Base-by-base conservation (phyloP, 2,329 filamentous ascomycete genomes). In the Coniochaeta sp. region DNA sequence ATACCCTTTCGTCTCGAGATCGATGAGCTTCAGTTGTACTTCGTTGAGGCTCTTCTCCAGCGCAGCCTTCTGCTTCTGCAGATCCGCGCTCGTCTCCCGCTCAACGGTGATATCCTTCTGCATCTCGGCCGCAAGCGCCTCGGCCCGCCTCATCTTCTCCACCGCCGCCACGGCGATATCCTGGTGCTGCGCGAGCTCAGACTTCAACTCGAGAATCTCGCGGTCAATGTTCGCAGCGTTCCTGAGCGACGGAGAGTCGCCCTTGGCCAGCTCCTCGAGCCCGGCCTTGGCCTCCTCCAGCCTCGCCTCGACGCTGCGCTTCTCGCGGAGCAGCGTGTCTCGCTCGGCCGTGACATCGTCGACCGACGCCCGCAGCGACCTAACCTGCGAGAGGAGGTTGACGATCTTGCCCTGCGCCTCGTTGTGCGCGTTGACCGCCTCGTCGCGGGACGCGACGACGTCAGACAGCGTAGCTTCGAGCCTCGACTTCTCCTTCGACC, bases 1-100 rank as follows among this genome's bases (percentile, higher is more conserved):
- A 76, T 96, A 98, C 58, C 93, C 92, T 79, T 98, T 98, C 50
- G 95, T 98, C 77, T 99, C 93, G 9, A 98, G 81, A 71, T 98
- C 95, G 58, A 99, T 89, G 60, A 96, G 85, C 70, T 87, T 87
- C 58, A 98, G 84, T 74, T 98, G 93, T 28, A 93, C 81, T 73
- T 99, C 93, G 73, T 93, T 96, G 57, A 96, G 80, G 59, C 84
- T 86, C 79, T 96, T 97, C 77, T 98, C 95, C 47, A 99, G 79
- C 0, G 83, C 83, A 3, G 90, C 90, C 77, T 97, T 98, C 66
- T 96, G 91, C 72, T 93, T 93, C 73, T 95, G 91, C 59, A 98
- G 80, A 66, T 89, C 85, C 5, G 89, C 86, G 67, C 88, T 92
- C 36, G 84, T 83, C 70, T 98, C 95, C 10, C 93, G 86, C 76